Base-by-base conservation (phyloP, 2,329 filamentous ascomycete species). In the Malbranchea zuffiana region DNA sequence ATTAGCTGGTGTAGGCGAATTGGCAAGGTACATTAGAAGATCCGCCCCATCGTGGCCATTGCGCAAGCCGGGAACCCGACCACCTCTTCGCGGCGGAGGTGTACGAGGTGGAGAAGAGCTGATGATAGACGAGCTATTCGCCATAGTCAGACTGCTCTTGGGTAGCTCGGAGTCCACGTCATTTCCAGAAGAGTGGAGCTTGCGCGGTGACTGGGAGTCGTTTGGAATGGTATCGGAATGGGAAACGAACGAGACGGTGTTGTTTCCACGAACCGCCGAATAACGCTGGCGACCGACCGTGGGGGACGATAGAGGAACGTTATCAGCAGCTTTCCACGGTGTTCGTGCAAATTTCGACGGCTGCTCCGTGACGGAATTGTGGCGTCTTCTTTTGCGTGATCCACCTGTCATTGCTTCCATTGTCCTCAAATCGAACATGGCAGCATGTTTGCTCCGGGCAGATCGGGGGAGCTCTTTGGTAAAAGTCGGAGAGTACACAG, bases 101-200 rank as follows among this genome's bases (percentile, higher is more conserved):
- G 85, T 92, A 41, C 78, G 76, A 24, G 86, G 86, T 24, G 86
- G 86, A 8, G 87, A 93, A n/a, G 83, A 84, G 31, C 69, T 74
- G 36, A 78, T 64, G 50, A 75, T 69, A 42, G 71, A 73, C 32
- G 67, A 55, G 49, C 52, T 56, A 34, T 55, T 47, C 10, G 13
- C 10, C 29, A 55, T 48, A 23, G 51, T 57, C 35, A 58, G 54
- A 35, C 53, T 60, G 41, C 59, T 56, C 7, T 77, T 64, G 3
- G 85, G 83, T 2, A 92, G 69, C 38, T 86, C 75, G 45, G 83
- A 76, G 44, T 94, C 85, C 33, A 94, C 87, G 39, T 93, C 83
- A 48, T 90, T 82, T 10, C 77, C 78, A 34, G 32, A 59, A 54
- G 35, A 44, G 48, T 12, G 53, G 54, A 39, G 73, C 65, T 69